Evolutionary conservation across 1,139 yeast genomes (phyloP).

Genomic region (Pichia sp.): DNA sequence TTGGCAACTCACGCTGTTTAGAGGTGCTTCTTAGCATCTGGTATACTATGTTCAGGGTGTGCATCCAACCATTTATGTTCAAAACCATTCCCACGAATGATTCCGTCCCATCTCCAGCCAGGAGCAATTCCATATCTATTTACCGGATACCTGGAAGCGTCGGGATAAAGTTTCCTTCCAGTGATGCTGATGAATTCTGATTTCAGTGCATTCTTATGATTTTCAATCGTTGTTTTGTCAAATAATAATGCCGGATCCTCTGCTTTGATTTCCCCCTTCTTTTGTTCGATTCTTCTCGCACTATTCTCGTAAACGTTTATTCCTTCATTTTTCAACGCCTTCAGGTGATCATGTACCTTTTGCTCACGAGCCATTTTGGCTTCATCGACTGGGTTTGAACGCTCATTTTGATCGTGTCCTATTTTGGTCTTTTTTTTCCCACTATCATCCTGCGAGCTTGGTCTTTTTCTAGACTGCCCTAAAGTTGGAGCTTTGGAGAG

Average conservation of each 20-base stretch:
- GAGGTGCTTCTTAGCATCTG: no score
- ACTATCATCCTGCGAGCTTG: no score
- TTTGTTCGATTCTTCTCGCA: constrained; percentile 26
- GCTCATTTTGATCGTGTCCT: constrained; percentile 1
- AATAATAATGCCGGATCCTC: constrained; percentile 69
- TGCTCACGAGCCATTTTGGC: background rate
- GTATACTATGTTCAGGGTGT: no score
- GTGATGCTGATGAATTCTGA: constrained; percentile 25
- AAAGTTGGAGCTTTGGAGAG: no score
- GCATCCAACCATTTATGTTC: constrained; percentile 58
- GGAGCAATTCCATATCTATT: constrained; percentile 75
- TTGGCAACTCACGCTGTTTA: background rate
- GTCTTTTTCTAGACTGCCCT: constrained; percentile 8
- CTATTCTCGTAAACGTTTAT: background rate
- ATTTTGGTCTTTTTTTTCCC: constrained; percentile 10
- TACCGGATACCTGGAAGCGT: constrained; percentile 39
- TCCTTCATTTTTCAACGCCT: background rate
- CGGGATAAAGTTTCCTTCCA: constrained; percentile 44
- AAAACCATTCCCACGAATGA: constrained; percentile 87
- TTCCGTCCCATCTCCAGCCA: constrained; percentile 90
- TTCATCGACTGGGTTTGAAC: background rate
- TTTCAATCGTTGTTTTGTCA: constrained; percentile 17
- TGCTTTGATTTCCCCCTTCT: constrained; percentile 31
- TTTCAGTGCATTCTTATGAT: constrained; percentile 10
- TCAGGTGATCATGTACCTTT: background rate